Evolutionary conservation across 495 filamentous ascomycete genomes (phyloP).

Genomic region (Apodospora peruviana): DNA sequence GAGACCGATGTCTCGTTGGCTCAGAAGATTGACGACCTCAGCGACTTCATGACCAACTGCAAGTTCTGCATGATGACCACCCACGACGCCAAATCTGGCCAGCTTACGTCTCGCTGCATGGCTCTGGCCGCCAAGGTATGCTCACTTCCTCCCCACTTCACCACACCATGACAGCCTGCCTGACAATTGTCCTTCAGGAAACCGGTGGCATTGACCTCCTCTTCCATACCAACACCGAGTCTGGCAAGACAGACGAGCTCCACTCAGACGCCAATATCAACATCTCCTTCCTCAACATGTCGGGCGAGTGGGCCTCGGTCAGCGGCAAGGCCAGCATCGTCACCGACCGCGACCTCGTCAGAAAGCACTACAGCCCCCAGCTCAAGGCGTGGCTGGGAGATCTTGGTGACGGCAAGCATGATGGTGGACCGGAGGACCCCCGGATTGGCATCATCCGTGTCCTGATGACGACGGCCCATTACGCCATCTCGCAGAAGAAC

Average conservation of each 20-base stretch:
- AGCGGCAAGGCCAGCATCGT: constrained; percentile 64
- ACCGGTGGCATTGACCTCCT: constrained; percentile 75
- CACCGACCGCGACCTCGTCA: constrained; percentile 59
- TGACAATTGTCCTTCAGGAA: constrained; percentile 45
- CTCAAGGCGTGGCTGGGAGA: constrained; percentile 90
- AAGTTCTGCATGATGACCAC: constrained; percentile 81
- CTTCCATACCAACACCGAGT: constrained; percentile 92
- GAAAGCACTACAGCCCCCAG: constrained; percentile 69
- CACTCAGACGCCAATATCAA: constrained; percentile 70
- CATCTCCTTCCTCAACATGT: constrained; percentile 74
- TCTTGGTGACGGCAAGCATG: constrained; percentile 80
- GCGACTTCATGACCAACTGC: constrained; percentile 57
- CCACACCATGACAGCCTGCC: too few relatives aligned
- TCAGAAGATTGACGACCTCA: constrained; percentile 75
- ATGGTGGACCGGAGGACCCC: constrained; percentile 76
- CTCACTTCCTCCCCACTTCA: background rate
- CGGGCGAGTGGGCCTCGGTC: constrained; percentile 72
- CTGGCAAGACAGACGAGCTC: constrained; percentile 85
- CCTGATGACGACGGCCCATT: constrained; percentile 57
- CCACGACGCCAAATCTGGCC: constrained; percentile 47
- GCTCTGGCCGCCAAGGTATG: constrained; percentile 76
- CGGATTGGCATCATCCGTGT: constrained; percentile 69
- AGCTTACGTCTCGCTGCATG: constrained; percentile 81
- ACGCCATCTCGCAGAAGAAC: constrained; percentile 48
- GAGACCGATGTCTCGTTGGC: constrained; percentile 56